phyloP scores from a whole-genome alignment of 2,329 filamentous ascomycete species.

The Sclerotinia trifoliorum region DNA sequence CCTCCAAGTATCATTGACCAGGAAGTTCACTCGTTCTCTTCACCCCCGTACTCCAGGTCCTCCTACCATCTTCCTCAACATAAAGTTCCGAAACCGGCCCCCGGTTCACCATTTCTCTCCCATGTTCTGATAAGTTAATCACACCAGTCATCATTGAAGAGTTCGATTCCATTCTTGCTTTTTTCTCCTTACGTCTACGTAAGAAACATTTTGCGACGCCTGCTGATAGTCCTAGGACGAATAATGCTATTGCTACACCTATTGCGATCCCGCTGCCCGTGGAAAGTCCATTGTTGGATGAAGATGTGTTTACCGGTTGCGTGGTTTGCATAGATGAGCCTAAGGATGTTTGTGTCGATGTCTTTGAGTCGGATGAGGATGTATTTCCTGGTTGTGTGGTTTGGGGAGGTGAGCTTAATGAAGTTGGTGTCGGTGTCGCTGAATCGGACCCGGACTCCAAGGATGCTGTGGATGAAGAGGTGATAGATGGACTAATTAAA shows the following conservation, averaged over 20 bases:
- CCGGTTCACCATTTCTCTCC: not conserved
- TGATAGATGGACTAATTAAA: not conserved
- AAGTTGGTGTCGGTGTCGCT: not conserved
- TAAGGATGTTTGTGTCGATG: not conserved
- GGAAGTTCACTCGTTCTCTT: not conserved
- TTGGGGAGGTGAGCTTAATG: not conserved
- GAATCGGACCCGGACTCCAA: not conserved
- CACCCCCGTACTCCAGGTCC: not conserved
- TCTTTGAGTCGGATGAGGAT: too few species aligned
- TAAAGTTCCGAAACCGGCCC: not conserved
- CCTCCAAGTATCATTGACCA: not conserved
- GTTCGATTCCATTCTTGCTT: not conserved
- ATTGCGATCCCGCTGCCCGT: not conserved
- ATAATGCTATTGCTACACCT: not conserved
- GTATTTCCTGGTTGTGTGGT: not conserved
- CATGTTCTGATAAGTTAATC: not conserved
- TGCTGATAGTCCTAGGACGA: not conserved
- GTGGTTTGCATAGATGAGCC: not conserved
- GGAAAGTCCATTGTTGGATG: not conserved
- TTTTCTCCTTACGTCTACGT: not conserved
- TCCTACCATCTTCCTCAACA: not conserved
- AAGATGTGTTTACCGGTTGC: not conserved
- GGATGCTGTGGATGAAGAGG: not conserved
- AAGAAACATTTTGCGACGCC: not conserved
- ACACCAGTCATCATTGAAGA: not conserved